Percentiles rank a stretch among this genome's conserved stretches.
These are phyloP conservation scores for Diatrype stigma DNA, from an alignment of 2,329 filamentous ascomycete genomes.

Conservation along the genomic window DNA sequence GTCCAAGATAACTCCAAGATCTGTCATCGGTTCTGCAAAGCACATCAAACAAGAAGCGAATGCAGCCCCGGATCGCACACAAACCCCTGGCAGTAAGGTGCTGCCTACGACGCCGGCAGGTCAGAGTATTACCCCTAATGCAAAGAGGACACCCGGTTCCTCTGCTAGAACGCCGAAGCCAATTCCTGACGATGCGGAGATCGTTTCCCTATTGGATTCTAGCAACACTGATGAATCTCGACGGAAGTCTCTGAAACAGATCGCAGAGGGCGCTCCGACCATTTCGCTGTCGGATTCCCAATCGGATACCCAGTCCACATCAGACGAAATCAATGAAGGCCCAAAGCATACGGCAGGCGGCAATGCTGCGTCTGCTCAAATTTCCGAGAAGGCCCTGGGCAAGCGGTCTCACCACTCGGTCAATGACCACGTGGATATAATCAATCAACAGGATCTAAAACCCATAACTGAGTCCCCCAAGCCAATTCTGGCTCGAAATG, in stretches of 20 bases:
- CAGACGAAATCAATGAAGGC: not conserved
- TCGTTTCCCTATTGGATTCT: not conserved
- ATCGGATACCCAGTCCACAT: conserved; percentile 3
- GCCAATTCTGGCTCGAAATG: conserved; percentile 1
- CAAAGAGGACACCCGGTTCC: not conserved
- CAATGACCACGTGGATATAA: conserved; percentile 7
- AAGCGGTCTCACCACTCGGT: conserved; percentile 7
- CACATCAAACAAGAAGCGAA: not conserved
- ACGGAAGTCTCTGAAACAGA: not conserved
- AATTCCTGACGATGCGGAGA: not conserved
- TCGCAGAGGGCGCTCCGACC: conserved; percentile 1
- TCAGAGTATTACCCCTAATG: not conserved
- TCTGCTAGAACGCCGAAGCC: not conserved
- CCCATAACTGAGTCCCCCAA: not conserved
- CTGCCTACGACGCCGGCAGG: not conserved
- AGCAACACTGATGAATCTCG: not conserved
- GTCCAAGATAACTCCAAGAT: not conserved
- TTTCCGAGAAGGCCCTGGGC: conserved; percentile 2
- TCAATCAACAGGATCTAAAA: not conserved
- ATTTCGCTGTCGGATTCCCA: conserved; percentile 1
- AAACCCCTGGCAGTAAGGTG: not conserved
- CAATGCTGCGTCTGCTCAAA: not conserved
- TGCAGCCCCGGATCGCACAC: not conserved
- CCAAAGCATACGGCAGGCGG: not conserved
- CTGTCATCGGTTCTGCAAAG: not conserved